These are phyloP conservation scores for Crithidia thermophila DNA, from an alignment of 208 protist species.

Conservation along the genomic window DNA sequence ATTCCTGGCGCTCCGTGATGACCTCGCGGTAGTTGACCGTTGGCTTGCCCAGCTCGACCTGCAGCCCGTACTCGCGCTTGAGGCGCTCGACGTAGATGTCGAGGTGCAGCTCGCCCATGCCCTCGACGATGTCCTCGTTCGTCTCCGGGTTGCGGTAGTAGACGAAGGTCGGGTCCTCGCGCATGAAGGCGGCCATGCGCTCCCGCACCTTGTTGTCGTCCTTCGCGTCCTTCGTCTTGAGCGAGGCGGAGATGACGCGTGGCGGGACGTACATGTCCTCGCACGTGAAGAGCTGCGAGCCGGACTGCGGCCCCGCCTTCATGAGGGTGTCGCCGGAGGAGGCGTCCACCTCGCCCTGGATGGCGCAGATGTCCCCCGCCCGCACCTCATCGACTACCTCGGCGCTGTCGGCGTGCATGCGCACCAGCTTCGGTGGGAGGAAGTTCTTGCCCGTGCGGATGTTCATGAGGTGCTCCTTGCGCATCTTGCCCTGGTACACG, in stretches of 20 bases:
- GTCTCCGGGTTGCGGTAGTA: constrained; percentile 94
- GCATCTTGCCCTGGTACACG: constrained; percentile 98
- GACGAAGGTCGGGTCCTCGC: constrained; percentile 97
- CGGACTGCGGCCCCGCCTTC: constrained; percentile 69
- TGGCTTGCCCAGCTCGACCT: constrained; percentile 93
- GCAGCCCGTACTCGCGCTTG: constrained; percentile 93
- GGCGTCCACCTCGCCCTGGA: constrained; percentile 98
- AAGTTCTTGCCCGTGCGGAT: constrained; percentile 88
- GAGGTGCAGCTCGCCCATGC: constrained; percentile 98
- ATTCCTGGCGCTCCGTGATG: constrained; percentile 90
- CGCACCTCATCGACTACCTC: constrained; percentile 94
- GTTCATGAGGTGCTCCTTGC: constrained; percentile 90
- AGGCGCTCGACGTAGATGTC: constrained; percentile 98
- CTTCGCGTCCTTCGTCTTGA: constrained; percentile 91
- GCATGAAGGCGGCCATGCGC: constrained; percentile 93
- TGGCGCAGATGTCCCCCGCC: constrained; percentile 98
- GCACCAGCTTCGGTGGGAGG: constrained; percentile 96
- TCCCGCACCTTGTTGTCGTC: constrained; percentile 78
- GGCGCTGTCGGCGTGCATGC: constrained; percentile 98
- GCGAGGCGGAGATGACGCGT: constrained; percentile 97
- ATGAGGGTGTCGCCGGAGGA: constrained; percentile 97
- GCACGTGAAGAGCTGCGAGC: constrained; percentile 73
- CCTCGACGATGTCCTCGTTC: constrained; percentile 95
- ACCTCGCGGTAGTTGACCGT: constrained; percentile 97
- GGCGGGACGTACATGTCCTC: constrained; percentile 98